These are phyloP conservation scores for Hypoxylon fragiforme DNA, from an alignment of 495 filamentous ascomycete species.

Conservation along the genomic window DNA sequence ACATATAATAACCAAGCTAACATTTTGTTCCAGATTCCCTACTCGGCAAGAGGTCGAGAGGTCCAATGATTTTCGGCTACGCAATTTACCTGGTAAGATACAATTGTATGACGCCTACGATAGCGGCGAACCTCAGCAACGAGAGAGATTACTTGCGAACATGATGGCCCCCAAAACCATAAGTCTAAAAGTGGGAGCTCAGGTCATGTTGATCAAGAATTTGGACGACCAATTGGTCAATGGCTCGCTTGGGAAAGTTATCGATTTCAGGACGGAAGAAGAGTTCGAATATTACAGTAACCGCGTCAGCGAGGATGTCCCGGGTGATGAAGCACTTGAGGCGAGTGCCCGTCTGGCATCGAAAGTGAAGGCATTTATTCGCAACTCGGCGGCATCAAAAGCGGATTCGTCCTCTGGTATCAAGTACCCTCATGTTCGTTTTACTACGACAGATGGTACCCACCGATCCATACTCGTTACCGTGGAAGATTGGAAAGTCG, in stretches of 20 bases:
- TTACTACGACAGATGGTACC: slow-evolving; percentile 76
- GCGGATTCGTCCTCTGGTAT: no score
- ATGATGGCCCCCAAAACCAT: slow-evolving; percentile 88
- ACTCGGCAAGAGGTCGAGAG: slow-evolving; percentile 87
- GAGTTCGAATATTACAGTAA: slow-evolving; percentile 68
- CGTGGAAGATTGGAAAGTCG: slow-evolving; percentile 92
- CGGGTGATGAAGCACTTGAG: slow-evolving; percentile 46
- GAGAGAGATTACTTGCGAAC: slow-evolving; percentile 78
- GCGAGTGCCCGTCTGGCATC: slow-evolving; percentile 49
- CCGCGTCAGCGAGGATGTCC: slow-evolving; percentile 55
- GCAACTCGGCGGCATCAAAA: no score
- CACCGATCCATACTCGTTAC: slow-evolving; percentile 77
- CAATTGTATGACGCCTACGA: slow-evolving; percentile 73
- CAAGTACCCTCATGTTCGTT: slow-evolving; percentile 84
- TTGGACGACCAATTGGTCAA: slow-evolving; percentile 94
- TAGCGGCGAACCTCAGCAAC: slow-evolving; percentile 69
- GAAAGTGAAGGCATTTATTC: slow-evolving; percentile 44
- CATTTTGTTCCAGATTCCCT: slow-evolving; percentile 66
- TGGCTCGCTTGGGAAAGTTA: slow-evolving; percentile 83
- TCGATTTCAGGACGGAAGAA: slow-evolving; percentile 82
- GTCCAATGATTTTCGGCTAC: slow-evolving; percentile 77
- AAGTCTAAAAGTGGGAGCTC: slow-evolving; percentile 84
- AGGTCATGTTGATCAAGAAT: slow-evolving; percentile 99
- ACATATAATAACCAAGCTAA: slow-evolving; percentile 29
- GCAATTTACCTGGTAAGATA: slow-evolving; percentile 65